phyloP scores from a whole-genome alignment of 257 asterid species.

The Buddleja alternifolia region DNA sequence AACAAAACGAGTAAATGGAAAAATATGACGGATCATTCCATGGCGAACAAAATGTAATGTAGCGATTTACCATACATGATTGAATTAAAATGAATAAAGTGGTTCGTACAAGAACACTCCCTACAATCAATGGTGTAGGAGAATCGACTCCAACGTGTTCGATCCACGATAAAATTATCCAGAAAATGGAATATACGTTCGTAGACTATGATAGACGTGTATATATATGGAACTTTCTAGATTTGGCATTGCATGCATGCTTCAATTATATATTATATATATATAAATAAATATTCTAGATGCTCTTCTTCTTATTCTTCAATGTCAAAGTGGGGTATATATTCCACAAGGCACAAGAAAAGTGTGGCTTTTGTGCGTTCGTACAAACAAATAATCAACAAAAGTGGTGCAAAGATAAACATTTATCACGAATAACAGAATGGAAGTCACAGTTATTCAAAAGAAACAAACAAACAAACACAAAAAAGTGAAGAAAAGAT shows the following conservation, averaged over 20 bases:
- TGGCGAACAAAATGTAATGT: too few relatives aligned
- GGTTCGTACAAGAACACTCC: too few relatives aligned
- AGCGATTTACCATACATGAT: too few relatives aligned
- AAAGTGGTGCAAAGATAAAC: neutral
- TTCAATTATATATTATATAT: neutral
- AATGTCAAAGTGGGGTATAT: neutral
- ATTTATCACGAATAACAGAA: neutral
- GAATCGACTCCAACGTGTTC: too few relatives aligned
- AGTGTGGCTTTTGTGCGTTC: too few relatives aligned
- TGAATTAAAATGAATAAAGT: too few relatives aligned
- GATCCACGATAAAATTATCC: too few relatives aligned
- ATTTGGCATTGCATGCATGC: neutral
- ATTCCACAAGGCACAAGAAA: neutral
- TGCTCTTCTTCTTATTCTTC: neutral
- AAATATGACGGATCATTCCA: too few relatives aligned
- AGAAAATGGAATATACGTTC: too few relatives aligned
- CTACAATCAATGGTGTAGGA: too few relatives aligned
- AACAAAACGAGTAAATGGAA: too few relatives aligned
- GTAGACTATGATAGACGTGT: neutral
- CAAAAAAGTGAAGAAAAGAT: neutral
- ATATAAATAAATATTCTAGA: neutral
- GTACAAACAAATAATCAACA: too few relatives aligned
- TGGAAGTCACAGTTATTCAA: neutral
- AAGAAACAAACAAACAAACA: neutral
- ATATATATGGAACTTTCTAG: neutral